These are phyloP conservation scores for Apostasia ramifera DNA, from an alignment of 106 monocot genomes.

Conservation along the genomic window DNA sequence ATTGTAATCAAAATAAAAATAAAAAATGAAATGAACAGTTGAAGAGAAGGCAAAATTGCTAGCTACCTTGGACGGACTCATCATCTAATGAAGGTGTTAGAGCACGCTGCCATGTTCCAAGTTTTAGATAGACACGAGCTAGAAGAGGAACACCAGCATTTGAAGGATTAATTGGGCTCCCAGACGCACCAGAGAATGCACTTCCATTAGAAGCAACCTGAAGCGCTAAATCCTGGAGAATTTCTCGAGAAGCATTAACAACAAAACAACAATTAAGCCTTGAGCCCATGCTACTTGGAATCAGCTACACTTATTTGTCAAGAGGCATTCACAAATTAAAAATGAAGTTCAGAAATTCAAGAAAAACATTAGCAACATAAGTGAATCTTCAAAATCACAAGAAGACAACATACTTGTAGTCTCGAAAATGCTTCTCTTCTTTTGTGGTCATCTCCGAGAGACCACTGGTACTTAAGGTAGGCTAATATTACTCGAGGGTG, in stretches of 20 bases:
- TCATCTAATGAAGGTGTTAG: conserved; percentile 91
- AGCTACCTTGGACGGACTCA: conserved; percentile 75
- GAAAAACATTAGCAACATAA: conserved; percentile 1
- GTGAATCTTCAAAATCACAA: neutral
- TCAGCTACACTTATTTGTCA: no score
- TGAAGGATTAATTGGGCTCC: conserved; percentile 17
- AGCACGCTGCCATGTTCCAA: conserved; percentile 87
- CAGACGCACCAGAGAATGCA: conserved; percentile 19
- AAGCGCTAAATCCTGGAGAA: conserved; percentile 57
- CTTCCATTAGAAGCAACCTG: conserved; percentile 51
- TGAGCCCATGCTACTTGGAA: no score
- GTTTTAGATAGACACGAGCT: conserved; percentile 88
- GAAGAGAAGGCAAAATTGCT: neutral
- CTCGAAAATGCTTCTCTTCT: conserved; percentile 69
- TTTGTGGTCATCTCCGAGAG: conserved; percentile 88
- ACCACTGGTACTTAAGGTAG: conserved; percentile 96
- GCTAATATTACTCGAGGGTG: conserved; percentile 81
- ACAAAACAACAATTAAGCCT: no score
- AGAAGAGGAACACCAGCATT: conserved; percentile 60
- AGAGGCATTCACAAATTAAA: conserved; percentile 3
- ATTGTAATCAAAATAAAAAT: conserved; percentile 3
- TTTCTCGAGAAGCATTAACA: no score
- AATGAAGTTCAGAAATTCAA: neutral
- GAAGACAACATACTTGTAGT: conserved; percentile 49
- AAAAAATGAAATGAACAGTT: neutral